Evolutionary conservation across 83 land plant genomes (phyloP), one percentile per base, ranked within the genome.

Genomic region (Diphasiastrum complanatum): DNA sequence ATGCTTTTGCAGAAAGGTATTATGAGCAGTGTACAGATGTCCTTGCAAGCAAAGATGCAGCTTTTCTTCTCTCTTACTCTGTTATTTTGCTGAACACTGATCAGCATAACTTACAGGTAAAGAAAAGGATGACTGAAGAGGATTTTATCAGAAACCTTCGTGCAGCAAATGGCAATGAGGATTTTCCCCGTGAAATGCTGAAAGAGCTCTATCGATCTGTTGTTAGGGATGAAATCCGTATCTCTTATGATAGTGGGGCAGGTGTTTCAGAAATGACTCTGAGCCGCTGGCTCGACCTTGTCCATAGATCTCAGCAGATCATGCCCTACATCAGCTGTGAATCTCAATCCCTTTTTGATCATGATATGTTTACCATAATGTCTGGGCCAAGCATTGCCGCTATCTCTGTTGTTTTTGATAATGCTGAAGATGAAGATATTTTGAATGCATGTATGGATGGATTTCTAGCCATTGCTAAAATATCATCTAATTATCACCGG

Each of bases 41-140:
- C 2, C 79, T 89, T 55, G 93, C 66, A 22, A 75, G 60, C 66
- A 89, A 89, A 51, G 99, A 95, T 66, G 79, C 82, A 5, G 99
- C 83, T 16, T 75, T 76, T 28, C 74, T 89, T 22, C 72, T 95
- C 12, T 77, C 90, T 30, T 95, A 95, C 49, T 89, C 99, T 1
- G 63, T 89, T n/a, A 95, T 95, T 61, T 72, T 95, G 82, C 87
- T 95, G 33, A 95, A 95, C 68, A 95, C 99, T 19, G 99, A 95
- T 69, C 99, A 77, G 61, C 99, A 95, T 60, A 95, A 89, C 47
- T 76, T 78, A 24, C 96, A 95, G 64, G 99, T 95, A 54, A 86
- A 87, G 79, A 95, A 76, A 61, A 95, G 86, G 70, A 95, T 95
- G 99, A 84, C 89, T 10, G 96, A 89, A 53, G 99, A 95, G n/a